These are phyloP conservation scores for Claviceps citrina DNA, from an alignment of 2,329 filamentous ascomycete genomes.

Conservation along the genomic window DNA sequence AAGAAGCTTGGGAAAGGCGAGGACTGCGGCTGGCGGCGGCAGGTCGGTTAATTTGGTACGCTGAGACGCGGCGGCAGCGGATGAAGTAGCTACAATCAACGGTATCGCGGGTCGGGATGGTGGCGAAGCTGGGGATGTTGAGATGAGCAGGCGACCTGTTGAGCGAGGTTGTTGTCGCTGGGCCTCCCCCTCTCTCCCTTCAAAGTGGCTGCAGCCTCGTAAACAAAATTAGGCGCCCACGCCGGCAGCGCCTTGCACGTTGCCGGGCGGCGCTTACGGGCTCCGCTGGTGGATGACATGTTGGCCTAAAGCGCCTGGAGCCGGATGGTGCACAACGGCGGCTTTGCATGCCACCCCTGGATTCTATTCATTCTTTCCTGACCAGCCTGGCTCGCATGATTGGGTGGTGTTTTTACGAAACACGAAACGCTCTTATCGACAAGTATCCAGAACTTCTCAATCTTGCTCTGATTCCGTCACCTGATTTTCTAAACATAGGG, in stretches of 20 bases:
- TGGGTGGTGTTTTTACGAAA: too few species aligned
- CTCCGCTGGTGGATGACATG: constrained; percentile 8
- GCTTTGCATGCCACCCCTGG: too few species aligned
- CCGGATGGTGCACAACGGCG: too few species aligned
- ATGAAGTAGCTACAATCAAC: not conserved
- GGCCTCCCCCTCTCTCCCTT: constrained; percentile 10
- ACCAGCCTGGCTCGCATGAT: too few species aligned
- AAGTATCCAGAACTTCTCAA: too few species aligned
- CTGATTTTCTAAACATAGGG: not conserved
- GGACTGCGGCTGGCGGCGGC: constrained; percentile 10
- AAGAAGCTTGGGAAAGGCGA: constrained; percentile 9
- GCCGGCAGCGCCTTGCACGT: constrained; percentile 18
- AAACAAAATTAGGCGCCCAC: constrained; percentile 30
- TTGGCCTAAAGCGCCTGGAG: constrained; percentile 1
- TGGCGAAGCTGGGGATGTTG: constrained; percentile 12
- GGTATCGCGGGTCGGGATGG: constrained; percentile 1
- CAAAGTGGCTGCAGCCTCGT: constrained; percentile 14
- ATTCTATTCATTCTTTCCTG: too few species aligned
- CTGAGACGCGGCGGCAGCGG: not conserved
- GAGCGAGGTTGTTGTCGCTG: constrained; percentile 13
- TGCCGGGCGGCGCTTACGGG: constrained; percentile 21
- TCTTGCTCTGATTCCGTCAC: too few species aligned
- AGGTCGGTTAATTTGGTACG: not conserved
- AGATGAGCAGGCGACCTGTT: constrained; percentile 8
- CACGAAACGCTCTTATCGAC: too few species aligned